Conservation (phyloP, 768 basidiomycete genomes). For the Lentinula sp. region DNA sequence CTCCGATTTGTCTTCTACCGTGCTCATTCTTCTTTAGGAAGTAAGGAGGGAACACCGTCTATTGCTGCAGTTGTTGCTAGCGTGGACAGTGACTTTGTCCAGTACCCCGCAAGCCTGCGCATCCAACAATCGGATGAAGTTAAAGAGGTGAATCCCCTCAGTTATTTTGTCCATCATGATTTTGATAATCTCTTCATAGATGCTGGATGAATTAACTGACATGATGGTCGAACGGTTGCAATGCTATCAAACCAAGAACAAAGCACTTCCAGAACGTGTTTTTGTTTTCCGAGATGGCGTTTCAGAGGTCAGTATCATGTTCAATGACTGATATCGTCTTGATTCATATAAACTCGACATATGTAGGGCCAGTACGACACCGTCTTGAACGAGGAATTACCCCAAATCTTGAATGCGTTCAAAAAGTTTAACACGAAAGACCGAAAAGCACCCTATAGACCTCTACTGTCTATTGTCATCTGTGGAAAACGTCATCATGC, state of each 20-base stretch:
- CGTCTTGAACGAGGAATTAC: slow-evolving; percentile 56
- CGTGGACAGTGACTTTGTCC: slow-evolving; percentile 60
- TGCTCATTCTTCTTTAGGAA: slow-evolving; percentile 39
- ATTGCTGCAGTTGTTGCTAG: slow-evolving; percentile 83
- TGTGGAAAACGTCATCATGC: slow-evolving; percentile 78
- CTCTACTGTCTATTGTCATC: slow-evolving; percentile 64
- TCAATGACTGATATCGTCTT: not conserved
- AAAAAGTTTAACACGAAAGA: slow-evolving; percentile 37
- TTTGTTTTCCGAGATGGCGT: slow-evolving; percentile 79
- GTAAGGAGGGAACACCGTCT: slow-evolving; percentile 67
- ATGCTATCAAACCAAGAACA: slow-evolving; percentile 50
- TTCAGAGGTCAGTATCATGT: slow-evolving; percentile 50
- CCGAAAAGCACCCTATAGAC: slow-evolving; percentile 45
- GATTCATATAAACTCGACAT: too few species aligned
- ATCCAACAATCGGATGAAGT: slow-evolving; percentile 51
- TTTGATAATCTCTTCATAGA: slow-evolving; percentile 34
- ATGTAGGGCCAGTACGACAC: slow-evolving; percentile 68
- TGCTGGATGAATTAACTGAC: slow-evolving; percentile 55
- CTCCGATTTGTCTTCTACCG: not conserved
- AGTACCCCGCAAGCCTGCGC: slow-evolving; percentile 70
- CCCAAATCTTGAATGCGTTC: slow-evolving; percentile 57
- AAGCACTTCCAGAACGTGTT: slow-evolving; percentile 57
- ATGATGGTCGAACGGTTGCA: slow-evolving; percentile 73
- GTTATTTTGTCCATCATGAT: not conserved
- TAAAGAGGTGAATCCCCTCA: slow-evolving; percentile 25